Percentiles rank a stretch among this genome's conserved stretches.
Conservation (phyloP, 2,329 filamentous ascomycete genomes). For the Ascochyta fabae region DNA sequence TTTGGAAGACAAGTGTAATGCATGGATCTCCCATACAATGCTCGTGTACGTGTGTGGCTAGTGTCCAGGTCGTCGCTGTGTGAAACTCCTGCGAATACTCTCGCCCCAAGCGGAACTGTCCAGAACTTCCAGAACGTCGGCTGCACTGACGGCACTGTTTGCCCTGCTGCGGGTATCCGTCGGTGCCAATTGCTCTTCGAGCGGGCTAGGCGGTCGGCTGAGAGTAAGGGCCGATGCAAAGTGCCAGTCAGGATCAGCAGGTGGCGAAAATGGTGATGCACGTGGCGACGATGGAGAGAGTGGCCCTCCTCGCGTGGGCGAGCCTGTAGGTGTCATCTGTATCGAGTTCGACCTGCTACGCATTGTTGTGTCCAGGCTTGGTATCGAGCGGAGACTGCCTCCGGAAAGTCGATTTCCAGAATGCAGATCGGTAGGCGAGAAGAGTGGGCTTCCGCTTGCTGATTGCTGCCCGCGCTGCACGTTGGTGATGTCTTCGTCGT, state of each 20-base stretch:
- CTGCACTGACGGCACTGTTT: conserved; percentile 73
- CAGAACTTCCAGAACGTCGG: conserved; percentile 82
- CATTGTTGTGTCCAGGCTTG: conserved; percentile 36
- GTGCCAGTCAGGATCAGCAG: conserved; percentile 52
- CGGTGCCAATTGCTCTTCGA: conserved; percentile 39
- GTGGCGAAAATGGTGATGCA: conserved; percentile 38
- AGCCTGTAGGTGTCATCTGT: conserved; percentile 46
- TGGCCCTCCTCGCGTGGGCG: conserved; percentile 38
- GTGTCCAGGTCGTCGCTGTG: conserved; percentile 58
- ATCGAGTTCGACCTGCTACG: conserved; percentile 49
- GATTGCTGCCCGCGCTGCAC: conserved; percentile 47
- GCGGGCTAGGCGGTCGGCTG: conserved; percentile 48
- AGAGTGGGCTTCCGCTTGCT: conserved; percentile 41
- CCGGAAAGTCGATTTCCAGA: conserved; percentile 34
- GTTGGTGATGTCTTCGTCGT: conserved; percentile 69
- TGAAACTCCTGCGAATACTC: conserved; percentile 88
- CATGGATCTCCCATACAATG: not conserved
- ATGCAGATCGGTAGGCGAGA: conserved; percentile 41
- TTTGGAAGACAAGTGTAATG: not conserved
- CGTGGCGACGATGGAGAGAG: conserved; percentile 31
- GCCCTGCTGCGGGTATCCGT: conserved; percentile 63
- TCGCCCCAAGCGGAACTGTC: conserved; percentile 93
- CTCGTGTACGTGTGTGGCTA: not conserved
- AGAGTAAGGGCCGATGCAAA: conserved; percentile 53
- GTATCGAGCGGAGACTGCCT: conserved; percentile 35